phyloP scores from a whole-genome alignment of 176 grass and related monocot genomes.

The Echinochloa phyllopogon region DNA sequence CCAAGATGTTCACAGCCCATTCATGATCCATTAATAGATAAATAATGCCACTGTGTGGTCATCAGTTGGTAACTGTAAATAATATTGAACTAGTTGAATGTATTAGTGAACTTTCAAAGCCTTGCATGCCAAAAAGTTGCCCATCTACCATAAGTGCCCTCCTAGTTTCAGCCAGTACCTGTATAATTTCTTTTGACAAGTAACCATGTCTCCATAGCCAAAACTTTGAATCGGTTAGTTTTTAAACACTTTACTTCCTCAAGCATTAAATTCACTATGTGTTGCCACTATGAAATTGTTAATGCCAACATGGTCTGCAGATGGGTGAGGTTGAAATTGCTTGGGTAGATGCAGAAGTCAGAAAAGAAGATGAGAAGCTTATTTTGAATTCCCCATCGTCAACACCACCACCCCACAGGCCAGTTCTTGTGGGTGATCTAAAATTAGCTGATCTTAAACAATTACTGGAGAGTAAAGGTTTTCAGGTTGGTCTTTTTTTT shows the following conservation, averaged over 20 bases:
- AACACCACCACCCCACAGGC: conserved; percentile 64
- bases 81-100: not conserved
- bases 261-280: not conserved
- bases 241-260: conserved; percentile 2
- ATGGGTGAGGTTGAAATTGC: conserved; percentile 89
- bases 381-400: conserved; percentile 68
- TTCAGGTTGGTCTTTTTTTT: conserved; percentile 64
- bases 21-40: not conserved
- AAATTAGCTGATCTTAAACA: conserved; percentile 93
- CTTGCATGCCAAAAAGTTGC: conserved; percentile 5
- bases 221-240: not conserved
- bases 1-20: not conserved
- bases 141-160: not conserved
- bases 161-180: not conserved
- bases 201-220: not conserved
- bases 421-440: conserved; percentile 85
- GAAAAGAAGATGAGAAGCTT: conserved; percentile 70
- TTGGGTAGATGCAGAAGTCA: conserved; percentile 74
- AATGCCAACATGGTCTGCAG: conserved; percentile 44
- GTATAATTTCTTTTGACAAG: not conserved
- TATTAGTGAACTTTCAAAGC: not conserved
- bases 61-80: conserved; percentile 1
- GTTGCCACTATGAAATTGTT: conserved; percentile 22
- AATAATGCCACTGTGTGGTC: not conserved
- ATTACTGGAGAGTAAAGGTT: conserved; percentile 75